Conservation (phyloP, 495 filamentous ascomycete species). For the Chaetomium tenue region DNA sequence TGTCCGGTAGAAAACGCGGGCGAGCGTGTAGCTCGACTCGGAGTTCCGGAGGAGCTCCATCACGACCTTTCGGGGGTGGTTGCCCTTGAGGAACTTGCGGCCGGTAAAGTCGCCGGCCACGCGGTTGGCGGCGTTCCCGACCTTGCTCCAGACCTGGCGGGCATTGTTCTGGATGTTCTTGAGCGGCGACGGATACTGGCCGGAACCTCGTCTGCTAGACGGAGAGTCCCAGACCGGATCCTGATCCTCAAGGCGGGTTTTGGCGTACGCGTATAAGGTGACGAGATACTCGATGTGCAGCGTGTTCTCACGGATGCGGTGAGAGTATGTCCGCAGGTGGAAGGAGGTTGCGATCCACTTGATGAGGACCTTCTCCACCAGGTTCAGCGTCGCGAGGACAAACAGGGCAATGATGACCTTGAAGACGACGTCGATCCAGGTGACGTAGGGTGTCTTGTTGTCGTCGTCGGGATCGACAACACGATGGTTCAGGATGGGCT, state of each 20-base stretch:
- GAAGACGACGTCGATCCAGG: constrained; percentile 78
- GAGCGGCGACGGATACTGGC: constrained; percentile 71
- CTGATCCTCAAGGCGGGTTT: constrained; percentile 64
- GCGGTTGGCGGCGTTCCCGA: constrained; percentile 84
- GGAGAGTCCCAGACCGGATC: constrained; percentile 58
- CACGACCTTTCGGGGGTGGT: constrained; percentile 82
- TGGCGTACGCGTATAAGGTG: constrained; percentile 80
- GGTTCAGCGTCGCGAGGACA: constrained; percentile 74
- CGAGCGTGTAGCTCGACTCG: constrained; percentile 76
- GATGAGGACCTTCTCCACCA: constrained; percentile 89
- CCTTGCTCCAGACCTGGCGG: constrained; percentile 67
- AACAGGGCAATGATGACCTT: constrained; percentile 85
- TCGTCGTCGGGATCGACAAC: constrained; percentile 42
- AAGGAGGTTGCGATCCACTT: constrained; percentile 94
- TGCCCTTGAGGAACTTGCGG: constrained; percentile 66
- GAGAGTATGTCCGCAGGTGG: constrained; percentile 85
- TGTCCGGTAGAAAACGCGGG: constrained; percentile 87
- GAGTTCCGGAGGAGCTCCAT: constrained; percentile 72
- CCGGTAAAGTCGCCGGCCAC: constrained; percentile 96
- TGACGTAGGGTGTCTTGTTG: constrained; percentile 49
- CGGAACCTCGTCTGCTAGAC: constrained; percentile 33
- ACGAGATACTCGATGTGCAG: constrained; percentile 48
- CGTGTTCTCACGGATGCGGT: constrained; percentile 90
- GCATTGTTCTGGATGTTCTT: constrained; percentile 67
- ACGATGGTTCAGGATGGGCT: constrained; percentile 75